Base-by-base conservation (phyloP, 2,329 filamentous ascomycete genomes). In the Sphaceloma murrayae region DNA sequence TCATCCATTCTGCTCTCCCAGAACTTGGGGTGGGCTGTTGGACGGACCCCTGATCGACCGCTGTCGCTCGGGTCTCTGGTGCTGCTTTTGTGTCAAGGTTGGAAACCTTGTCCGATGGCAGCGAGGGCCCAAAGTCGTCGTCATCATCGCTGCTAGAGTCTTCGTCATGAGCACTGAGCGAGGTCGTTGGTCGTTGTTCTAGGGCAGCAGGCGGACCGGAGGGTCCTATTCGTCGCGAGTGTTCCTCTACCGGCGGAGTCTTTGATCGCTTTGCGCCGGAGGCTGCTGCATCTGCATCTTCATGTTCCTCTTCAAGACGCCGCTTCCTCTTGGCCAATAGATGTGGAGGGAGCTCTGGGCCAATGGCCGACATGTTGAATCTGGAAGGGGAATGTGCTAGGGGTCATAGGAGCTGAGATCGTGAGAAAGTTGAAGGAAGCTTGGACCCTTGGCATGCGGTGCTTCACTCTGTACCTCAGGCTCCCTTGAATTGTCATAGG, bases 1-100 rank as follows among this genome's bases (percentile, higher is more conserved):
- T 70, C 69, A 72, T 72, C 69, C 69, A 72, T 29, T 85, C 80
- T 66, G 94, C 88, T 54, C 89, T 80, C 58, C 81, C 74, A 4
- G 73, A 69, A 45, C 56, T 60, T 11, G 24, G 16, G 3, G 38
- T 24, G 5, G 34, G 11, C 27, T 24, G 17, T 21, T 22, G 16
- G 24, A 8, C 3, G 10, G 24, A 13, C 16, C 24, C 26, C n/a
- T 10, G 22, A 29, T 47, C 40, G 36, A 49, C 29, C 34, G 34
- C 22, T 11, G 44, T 31, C 9, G 24, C 22, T 18, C 44, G 13
- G 19, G 36, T 13, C 17, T 46, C 45, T 53, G 45, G 61, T 57
- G 45, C 14, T 32, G 17, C 8, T 2, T 29, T n/a, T 18, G n/a
- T 7, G 3, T 29, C 16, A 16, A 8, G 18, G 14, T 30, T 42